Percentiles rank a stretch among this genome's conserved stretches.
phyloP scores from a whole-genome alignment of 441 rosid genomes.

The Gossypium trilobum region DNA sequence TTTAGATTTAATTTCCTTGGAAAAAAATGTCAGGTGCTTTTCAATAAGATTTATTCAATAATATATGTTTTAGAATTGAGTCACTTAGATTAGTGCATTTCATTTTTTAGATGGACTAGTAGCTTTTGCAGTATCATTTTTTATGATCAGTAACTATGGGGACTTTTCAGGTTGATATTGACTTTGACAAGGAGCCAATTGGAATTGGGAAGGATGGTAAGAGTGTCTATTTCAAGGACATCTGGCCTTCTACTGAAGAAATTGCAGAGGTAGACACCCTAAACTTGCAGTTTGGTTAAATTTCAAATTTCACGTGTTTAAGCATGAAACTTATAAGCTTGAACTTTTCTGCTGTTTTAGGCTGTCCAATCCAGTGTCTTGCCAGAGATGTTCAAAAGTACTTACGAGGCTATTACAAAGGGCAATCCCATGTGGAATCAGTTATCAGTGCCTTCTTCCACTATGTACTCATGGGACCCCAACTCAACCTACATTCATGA shows the following conservation, averaged over 20 bases:
- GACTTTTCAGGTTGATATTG: conserved; percentile 69
- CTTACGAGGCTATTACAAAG: conserved; percentile 81
- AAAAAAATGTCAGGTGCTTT: background rate
- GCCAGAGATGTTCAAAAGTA: conserved; percentile 86
- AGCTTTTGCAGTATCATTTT: conserved; percentile 1
- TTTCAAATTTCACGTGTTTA: conserved; percentile 1
- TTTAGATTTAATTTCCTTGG: background rate
- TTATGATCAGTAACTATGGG: conserved; percentile 14
- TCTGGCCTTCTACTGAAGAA: conserved; percentile 93
- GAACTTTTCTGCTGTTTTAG: conserved; percentile 32
- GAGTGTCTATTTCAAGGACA: conserved; percentile 64
- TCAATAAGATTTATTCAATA: background rate
- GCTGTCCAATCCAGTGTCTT: conserved; percentile 87
- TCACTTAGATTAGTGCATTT: background rate
- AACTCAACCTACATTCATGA: conserved; percentile 95
- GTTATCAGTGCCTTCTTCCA: conserved; percentile 54
- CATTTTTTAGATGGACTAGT: background rate
- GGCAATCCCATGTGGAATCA: conserved; percentile 96
- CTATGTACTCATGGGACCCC: conserved; percentile 76
- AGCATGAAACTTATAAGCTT: conserved; percentile 7
- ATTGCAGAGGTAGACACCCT: conserved; percentile 61
- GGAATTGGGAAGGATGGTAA: conserved; percentile 81
- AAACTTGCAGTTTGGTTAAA: background rate
- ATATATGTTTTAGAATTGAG: background rate
- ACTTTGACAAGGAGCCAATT: conserved; percentile 86